A percentile compares a stretch with the other conserved stretches of the same genome.
Conservation (phyloP, 2,329 filamentous ascomycete species). For the Ceratocystis albifundus region DNA sequence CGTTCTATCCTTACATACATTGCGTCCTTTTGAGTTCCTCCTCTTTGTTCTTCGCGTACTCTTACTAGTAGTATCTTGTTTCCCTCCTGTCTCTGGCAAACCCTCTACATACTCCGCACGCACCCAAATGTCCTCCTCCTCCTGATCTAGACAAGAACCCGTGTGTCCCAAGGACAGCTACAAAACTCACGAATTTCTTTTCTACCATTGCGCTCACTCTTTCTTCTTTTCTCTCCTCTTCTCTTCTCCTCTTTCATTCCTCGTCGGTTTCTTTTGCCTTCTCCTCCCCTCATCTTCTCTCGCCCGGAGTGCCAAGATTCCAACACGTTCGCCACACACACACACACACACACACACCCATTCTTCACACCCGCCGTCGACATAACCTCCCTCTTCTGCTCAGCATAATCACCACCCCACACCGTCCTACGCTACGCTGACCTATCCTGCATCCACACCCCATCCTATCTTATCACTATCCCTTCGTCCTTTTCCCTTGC, state of each 20-base stretch:
- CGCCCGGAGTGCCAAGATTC: background rate
- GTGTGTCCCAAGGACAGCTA: background rate
- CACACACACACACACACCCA: background rate
- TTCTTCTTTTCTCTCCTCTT: background rate
- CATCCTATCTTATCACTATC: background rate
- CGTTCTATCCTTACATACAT: background rate
- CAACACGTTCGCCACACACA: background rate
- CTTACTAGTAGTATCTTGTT: background rate
- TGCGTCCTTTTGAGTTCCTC: background rate
- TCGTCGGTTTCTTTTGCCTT: background rate
- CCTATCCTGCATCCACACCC: background rate
- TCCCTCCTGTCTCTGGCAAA: background rate
- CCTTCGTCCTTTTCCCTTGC: background rate
- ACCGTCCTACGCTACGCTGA: background rate
- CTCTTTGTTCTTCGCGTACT: slow-evolving; percentile 6
- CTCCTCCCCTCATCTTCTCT: background rate
- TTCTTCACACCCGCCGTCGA: slow-evolving; percentile 2
- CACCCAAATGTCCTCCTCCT: background rate
- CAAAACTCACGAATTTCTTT: background rate
- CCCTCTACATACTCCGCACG: background rate
- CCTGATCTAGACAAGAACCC: slow-evolving; percentile 2
- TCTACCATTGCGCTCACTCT: background rate
- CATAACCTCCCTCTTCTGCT: background rate
- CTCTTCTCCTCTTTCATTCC: background rate
- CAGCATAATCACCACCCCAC: background rate